phyloP scores from a whole-genome alignment of 2,329 filamentous ascomycete species.

The Xylariaceae sp. region DNA sequence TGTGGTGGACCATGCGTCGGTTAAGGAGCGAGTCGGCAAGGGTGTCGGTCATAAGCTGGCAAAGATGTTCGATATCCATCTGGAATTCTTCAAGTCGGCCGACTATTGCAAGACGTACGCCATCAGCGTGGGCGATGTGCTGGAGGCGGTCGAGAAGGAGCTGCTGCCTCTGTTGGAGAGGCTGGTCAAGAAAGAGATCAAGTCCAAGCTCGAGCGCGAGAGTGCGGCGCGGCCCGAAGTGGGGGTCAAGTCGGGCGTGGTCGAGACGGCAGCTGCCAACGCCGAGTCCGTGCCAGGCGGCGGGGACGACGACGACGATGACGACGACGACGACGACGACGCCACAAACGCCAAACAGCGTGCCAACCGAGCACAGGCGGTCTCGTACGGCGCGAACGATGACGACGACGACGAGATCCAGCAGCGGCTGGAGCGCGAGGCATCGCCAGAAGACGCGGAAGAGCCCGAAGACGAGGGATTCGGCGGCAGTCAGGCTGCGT shows the following conservation, averaged over 20 bases:
- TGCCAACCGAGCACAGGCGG: conserved; percentile 70
- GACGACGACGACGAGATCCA: conserved; percentile 79
- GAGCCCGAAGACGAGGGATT: conserved; percentile 50
- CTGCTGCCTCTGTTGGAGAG: conserved; percentile 67
- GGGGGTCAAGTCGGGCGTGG: conserved; percentile 43
- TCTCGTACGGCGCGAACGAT: conserved; percentile 88
- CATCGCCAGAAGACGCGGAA: conserved; percentile 48
- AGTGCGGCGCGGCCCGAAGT: conserved; percentile 72
- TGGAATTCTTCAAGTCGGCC: conserved; percentile 75
- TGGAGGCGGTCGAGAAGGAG: conserved; percentile 70
- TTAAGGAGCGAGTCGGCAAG: conserved; percentile 71
- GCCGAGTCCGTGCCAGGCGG: conserved; percentile 28
- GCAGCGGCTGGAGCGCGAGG: conserved; percentile 51
- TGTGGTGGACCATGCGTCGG: conserved; percentile 71
- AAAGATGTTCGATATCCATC: conserved; percentile 75
- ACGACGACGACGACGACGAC: conserved; percentile 74
- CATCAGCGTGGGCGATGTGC: conserved; percentile 70
- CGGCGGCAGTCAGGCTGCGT: conserved; percentile 38
- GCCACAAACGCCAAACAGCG: conserved; percentile 66
- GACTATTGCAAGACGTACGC: conserved; percentile 85
- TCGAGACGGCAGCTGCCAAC: conserved; percentile 41
- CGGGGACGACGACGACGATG: conserved; percentile 60
- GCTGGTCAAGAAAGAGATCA: conserved; percentile 69
- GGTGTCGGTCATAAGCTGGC: conserved; percentile 62
- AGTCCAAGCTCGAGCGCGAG: conserved; percentile 62